Conservation (phyloP, 1,284 basidiomycete genomes). For the Mycosarcoma maydis region DNA sequence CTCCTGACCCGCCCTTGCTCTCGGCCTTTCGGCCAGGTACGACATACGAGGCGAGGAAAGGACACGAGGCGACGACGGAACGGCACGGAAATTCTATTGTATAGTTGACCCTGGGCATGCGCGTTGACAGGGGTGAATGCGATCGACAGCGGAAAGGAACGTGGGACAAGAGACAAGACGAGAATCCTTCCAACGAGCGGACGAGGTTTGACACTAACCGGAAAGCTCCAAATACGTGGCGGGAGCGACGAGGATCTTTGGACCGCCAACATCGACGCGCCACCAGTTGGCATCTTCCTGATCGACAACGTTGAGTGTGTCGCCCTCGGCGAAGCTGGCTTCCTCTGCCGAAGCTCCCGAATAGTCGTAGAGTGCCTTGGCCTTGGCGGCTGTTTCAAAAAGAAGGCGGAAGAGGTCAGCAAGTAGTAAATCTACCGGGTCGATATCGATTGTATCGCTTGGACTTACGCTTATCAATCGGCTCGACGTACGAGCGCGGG, state of each 20-base stretch:
- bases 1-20: constrained; percentile 24
- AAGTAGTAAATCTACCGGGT: too few relatives aligned
- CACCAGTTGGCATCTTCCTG: constrained; percentile 65
- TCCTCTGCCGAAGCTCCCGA: constrained; percentile 60
- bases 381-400: constrained; percentile 32
- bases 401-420: not conserved
- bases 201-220: constrained; percentile 40
- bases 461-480: constrained; percentile 50
- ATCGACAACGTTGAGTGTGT: constrained; percentile 60
- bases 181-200: not conserved
- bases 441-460: too few relatives aligned
- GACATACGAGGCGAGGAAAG: constrained; percentile 22
- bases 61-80: constrained; percentile 27
- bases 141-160: not conserved
- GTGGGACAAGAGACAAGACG: not conserved
- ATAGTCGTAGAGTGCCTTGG: constrained; percentile 65
- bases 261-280: constrained; percentile 54
- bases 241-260: constrained; percentile 60
- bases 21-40: constrained; percentile 33
- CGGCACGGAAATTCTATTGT: constrained; percentile 39
- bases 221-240: constrained; percentile 62
- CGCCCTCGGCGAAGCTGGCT: constrained; percentile 55
- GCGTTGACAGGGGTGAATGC: constrained; percentile 8
- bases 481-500: constrained; percentile 79
- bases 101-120: constrained; percentile 27